Evolutionary conservation across 1,284 basidiomycete genomes (phyloP).

Genomic region (Ustilago cynodontis): DNA sequence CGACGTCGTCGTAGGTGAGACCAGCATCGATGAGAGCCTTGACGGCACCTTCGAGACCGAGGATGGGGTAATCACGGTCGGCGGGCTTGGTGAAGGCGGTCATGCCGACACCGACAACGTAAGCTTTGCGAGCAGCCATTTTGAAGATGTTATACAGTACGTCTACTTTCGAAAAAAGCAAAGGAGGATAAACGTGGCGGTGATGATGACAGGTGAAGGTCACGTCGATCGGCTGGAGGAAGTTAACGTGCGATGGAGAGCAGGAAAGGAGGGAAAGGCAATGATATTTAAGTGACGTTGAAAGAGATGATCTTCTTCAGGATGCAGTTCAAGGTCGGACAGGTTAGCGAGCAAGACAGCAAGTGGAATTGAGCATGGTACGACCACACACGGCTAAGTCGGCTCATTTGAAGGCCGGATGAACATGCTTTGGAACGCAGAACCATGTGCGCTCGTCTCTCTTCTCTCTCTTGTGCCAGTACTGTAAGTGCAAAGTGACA

Average conservation of each 20-base stretch:
- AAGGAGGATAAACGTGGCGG: neutral
- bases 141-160: conserved; percentile 10
- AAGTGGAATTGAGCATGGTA: neutral
- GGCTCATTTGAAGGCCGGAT: conserved; percentile 28
- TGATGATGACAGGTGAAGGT: neutral
- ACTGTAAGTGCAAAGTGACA: conserved; percentile 9
- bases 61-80: conserved; percentile 72
- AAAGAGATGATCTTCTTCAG: neutral
- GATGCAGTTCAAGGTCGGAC: neutral
- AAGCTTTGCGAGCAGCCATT: conserved; percentile 53
- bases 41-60: conserved; percentile 79
- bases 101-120: conserved; percentile 80
- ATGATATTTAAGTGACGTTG: conserved; percentile 21
- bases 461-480: no score
- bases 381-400: conserved; percentile 19
- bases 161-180: neutral
- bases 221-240: neutral
- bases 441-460: neutral
- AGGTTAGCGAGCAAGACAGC: conserved; percentile 13
- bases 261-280: neutral
- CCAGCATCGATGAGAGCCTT: conserved; percentile 88
- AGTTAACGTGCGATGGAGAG: neutral
- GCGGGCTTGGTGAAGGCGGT: conserved; percentile 86
- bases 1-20: conserved; percentile 82
- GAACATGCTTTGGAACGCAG: neutral